Percentiles rank a stretch among this genome's conserved stretches.
Evolutionary conservation across 2,329 filamentous ascomycete genomes (phyloP).

Genomic region (Ascochyta rabiei): DNA sequence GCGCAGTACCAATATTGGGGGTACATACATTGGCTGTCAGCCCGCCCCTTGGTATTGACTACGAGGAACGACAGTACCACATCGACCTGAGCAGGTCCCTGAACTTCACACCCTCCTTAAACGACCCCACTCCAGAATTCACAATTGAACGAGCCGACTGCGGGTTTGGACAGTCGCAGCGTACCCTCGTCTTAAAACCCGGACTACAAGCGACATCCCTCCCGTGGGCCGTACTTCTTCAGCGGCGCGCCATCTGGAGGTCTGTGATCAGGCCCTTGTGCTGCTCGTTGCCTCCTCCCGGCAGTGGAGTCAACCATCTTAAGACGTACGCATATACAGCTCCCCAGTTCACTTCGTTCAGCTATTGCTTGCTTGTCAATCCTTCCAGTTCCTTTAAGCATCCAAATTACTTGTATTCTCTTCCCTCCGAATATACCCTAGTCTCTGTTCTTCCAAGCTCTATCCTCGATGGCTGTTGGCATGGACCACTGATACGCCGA

Average conservation of each 20-base stretch:
- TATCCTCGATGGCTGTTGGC: slow-evolving; percentile 26
- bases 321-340: slow-evolving; percentile 44
- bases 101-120: background rate
- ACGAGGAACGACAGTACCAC: slow-evolving; percentile 27
- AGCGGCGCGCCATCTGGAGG: slow-evolving; percentile 19
- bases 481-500: slow-evolving; percentile 34
- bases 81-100: background rate
- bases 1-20: slow-evolving; percentile 13
- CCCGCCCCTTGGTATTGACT: slow-evolving; percentile 19
- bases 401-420: slow-evolving; percentile 1
- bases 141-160: slow-evolving; percentile 6
- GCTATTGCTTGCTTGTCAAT: slow-evolving; percentile 21
- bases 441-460: slow-evolving; percentile 20
- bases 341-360: slow-evolving; percentile 29
- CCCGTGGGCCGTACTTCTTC: slow-evolving; percentile 29
- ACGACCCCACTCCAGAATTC: background rate
- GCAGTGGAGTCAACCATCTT: slow-evolving; percentile 32
- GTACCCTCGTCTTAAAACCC: slow-evolving; percentile 37
- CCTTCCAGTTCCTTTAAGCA: slow-evolving; percentile 11
- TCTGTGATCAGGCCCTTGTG: slow-evolving; percentile 32
- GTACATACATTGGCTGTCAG: slow-evolving; percentile 13
- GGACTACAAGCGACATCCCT: slow-evolving; percentile 29
- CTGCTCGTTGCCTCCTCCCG: slow-evolving; percentile 31
- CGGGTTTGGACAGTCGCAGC: slow-evolving; percentile 20
- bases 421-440: slow-evolving; percentile 12